Evolutionary conservation across 306 rosid genomes (phyloP).

Genomic region (Amphicarpaea edgeworthii): DNA sequence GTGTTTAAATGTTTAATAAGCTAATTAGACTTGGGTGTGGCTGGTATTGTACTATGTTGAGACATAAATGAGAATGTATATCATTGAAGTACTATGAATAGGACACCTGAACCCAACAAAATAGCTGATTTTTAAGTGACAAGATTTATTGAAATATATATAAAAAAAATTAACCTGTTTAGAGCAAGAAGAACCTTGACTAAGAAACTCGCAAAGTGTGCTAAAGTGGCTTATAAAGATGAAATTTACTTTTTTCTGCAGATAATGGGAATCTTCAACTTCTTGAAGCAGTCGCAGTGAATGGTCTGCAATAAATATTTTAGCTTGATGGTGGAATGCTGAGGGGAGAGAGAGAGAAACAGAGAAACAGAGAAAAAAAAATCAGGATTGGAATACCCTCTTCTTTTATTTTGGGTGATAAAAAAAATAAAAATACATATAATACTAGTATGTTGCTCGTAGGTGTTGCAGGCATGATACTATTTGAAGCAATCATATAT

Average conservation of each 20-base stretch:
- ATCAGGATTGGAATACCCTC: slow-evolving; percentile 33
- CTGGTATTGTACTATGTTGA: not conserved
- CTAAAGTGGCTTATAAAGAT: slow-evolving; percentile 29
- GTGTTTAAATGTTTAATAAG: not conserved
- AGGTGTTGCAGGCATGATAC: not conserved
- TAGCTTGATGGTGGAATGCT: slow-evolving; percentile 20
- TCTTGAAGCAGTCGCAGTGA: slow-evolving; percentile 46
- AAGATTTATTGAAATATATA: slow-evolving; percentile 3
- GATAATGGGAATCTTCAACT: slow-evolving; percentile 47
- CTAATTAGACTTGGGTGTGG: not conserved
- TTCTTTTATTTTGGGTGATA: too few relatives aligned
- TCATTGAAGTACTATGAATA: not conserved
- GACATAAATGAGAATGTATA: not conserved
- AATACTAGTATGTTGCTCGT: not conserved
- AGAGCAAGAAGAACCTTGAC: slow-evolving; percentile 18
- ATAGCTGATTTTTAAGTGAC: not conserved
- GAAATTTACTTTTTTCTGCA: slow-evolving; percentile 44
- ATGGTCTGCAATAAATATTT: slow-evolving; percentile 39
- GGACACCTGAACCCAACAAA: slow-evolving; percentile 22
- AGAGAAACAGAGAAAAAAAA: not conserved
- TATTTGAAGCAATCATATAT: not conserved
- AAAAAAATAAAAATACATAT: too few relatives aligned
- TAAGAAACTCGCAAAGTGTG: slow-evolving; percentile 16
- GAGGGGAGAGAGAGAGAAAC: not conserved
- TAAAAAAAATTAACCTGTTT: not conserved